phyloP scores from a whole-genome alignment of 2,329 filamentous ascomycete species.

The Cladosporium sp. region DNA sequence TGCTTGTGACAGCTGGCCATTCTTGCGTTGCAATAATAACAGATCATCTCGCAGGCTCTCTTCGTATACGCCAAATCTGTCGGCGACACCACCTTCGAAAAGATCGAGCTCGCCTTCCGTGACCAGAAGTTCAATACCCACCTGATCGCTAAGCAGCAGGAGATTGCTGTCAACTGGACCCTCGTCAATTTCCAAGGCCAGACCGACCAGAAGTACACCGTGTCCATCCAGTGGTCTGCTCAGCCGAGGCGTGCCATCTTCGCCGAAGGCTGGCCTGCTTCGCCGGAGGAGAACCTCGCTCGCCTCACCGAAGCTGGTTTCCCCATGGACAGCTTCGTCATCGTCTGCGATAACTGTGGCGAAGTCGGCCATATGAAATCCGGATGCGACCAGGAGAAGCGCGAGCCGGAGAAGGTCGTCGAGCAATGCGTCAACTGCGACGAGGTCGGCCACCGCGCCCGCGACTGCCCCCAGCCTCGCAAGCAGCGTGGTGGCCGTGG shows the following conservation, averaged over 20 bases:
- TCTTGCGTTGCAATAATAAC: not conserved
- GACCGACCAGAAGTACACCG: constrained; percentile 46
- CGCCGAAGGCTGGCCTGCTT: constrained; percentile 46
- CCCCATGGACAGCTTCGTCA: constrained; percentile 46
- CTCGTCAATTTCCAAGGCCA: constrained; percentile 72
- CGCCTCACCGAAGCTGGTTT: constrained; percentile 50
- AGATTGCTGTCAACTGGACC: constrained; percentile 54
- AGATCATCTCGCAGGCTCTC: constrained; percentile 28
- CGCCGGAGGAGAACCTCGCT: constrained; percentile 47
- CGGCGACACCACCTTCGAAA: constrained; percentile 54
- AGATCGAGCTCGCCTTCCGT: constrained; percentile 61
- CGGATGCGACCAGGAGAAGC: constrained; percentile 45
- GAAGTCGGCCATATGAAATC: constrained; percentile 47
- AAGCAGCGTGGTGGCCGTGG: constrained; percentile 38
- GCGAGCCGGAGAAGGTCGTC: constrained; percentile 36
- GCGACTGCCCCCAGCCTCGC: constrained; percentile 58
- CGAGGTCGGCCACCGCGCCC: constrained; percentile 51
- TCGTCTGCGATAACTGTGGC: constrained; percentile 49
- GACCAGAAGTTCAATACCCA: constrained; percentile 51
- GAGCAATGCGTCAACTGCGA: constrained; percentile 49
- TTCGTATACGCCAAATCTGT: constrained; percentile 57
- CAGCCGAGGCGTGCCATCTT: constrained; percentile 46
- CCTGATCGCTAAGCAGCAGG: constrained; percentile 59
- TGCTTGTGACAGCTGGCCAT: constrained; percentile 14
- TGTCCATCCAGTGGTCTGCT: constrained; percentile 45